Conservation (phyloP, 306 rosid genomes). For the Sechiopsis laciniata region DNA sequence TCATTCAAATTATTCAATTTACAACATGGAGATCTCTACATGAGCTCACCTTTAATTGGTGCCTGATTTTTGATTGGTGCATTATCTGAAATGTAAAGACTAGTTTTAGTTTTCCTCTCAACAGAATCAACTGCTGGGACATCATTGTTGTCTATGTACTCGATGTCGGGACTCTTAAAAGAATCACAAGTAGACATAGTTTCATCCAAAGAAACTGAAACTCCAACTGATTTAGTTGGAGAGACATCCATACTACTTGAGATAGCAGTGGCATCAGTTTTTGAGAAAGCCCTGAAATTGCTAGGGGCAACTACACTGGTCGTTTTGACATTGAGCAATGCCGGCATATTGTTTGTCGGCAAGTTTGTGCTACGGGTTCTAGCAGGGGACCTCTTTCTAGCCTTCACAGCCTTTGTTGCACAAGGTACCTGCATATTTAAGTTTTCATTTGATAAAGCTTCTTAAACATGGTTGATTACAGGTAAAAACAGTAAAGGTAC, state of each 20-base stretch:
- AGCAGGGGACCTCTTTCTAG: slow-evolving; percentile 46
- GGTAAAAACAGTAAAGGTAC: not conserved
- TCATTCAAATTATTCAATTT: not conserved
- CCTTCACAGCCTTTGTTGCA: slow-evolving; percentile 51
- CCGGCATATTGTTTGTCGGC: slow-evolving; percentile 25
- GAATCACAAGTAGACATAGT: slow-evolving; percentile 81
- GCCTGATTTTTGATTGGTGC: slow-evolving; percentile 35
- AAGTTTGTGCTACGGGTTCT: slow-evolving; percentile 27
- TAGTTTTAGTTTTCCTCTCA: slow-evolving; percentile 62
- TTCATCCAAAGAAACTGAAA: slow-evolving; percentile 77
- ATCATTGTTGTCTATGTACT: slow-evolving; percentile 68
- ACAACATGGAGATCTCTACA: no score
- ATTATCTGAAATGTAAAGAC: slow-evolving; percentile 59
- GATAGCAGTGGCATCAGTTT: slow-evolving; percentile 30
- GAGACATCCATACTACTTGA: slow-evolving; percentile 53
- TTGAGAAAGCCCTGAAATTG: slow-evolving; percentile 31
- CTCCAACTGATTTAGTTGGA: slow-evolving; percentile 69
- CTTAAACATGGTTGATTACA: not conserved
- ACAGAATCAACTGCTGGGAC: slow-evolving; percentile 52
- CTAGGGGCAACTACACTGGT: slow-evolving; percentile 38
- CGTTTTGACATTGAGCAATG: slow-evolving; percentile 33
- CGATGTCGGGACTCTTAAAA: slow-evolving; percentile 79
- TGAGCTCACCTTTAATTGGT: slow-evolving; percentile 43
- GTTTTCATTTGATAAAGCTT: not conserved
- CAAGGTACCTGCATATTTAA: slow-evolving; percentile 45